Evolutionary conservation across 1,284 basidiomycete species (phyloP), one percentile per base, ranked within the genome.

Genomic region (Mrakiaceae sp.): DNA sequence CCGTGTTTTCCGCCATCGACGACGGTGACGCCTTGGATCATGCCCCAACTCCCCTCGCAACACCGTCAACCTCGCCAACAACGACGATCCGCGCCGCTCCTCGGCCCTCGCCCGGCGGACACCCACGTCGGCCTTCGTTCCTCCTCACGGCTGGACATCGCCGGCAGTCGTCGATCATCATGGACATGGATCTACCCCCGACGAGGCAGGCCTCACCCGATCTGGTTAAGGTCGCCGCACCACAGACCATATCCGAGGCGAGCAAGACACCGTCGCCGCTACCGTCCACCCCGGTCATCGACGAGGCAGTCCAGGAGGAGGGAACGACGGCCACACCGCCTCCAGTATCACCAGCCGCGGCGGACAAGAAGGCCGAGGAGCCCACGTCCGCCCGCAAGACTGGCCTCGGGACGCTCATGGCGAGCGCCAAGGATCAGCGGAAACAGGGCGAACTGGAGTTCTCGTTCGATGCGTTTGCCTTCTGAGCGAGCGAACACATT

Each of bases 111-210:
- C 70, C 58, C 80, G 40, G 74, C 78, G 39, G 81, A 79, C 67
- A 78, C 80, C 72, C 75, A 16, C 81, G 81, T 48, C 76, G 79
- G 40, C 78, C 79, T 3, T 73, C 80, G 60, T 84, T 84, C 72
- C 78, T 83, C 53, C 75, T 84, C 4, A 80, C 81, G 64, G 80
- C 80, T 10, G 78, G 76, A 43, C 71, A 82, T 66, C 82, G 83
- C 55, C 80, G 85, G 52, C 79, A 81, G 58, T 82, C 87, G 1
- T 86, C 86, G 12, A 88, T 91, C 69, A 72, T 88, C 60, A 92
- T 93, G 71, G 90, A 93, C 75, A 90, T 93, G 82, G 87, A 90
- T 66, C 80, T 90, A n/a, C 76, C 80, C 14, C 82, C 84, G 14
- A 85, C 84, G 14, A 80, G 83, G 61, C 73, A 76, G 27, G 76